Conservation (phyloP, 2,329 filamentous ascomycete species). For the Zalaria sp. region DNA sequence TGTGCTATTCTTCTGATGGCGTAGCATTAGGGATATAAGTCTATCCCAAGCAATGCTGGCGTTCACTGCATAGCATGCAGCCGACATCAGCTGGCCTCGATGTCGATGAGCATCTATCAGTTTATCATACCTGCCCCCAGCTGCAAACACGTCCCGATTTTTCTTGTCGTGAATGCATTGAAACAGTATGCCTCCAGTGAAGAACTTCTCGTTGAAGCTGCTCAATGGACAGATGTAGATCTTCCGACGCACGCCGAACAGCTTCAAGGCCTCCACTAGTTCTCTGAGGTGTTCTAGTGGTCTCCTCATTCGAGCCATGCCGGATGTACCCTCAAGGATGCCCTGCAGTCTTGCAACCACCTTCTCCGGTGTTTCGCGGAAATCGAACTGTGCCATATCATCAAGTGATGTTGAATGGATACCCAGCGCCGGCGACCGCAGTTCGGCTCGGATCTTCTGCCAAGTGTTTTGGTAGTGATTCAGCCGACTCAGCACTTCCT, state of each 20-base stretch:
- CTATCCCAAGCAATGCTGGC: constrained; percentile 85
- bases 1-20: constrained; percentile 31
- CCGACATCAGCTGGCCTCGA: constrained; percentile 25
- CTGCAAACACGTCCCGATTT: constrained; percentile 70
- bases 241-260: constrained; percentile 61
- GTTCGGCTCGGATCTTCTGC: constrained; percentile 67
- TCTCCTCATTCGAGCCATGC: constrained; percentile 15
- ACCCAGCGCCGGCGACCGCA: constrained; percentile 68
- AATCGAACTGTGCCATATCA: constrained; percentile 82
- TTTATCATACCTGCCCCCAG: constrained; percentile 83
- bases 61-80: constrained; percentile 63
- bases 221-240: constrained; percentile 74
- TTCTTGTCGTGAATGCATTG: constrained; percentile 82
- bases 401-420: constrained; percentile 82
- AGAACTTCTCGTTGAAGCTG: constrained; percentile 86
- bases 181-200: constrained; percentile 72
- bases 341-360: constrained; percentile 49
- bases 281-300: constrained; percentile 57
- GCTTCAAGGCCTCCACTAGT: constrained; percentile 62
- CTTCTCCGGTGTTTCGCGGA: constrained; percentile 62
- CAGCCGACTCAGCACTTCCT: constrained; percentile 73
- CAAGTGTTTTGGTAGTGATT: constrained; percentile 71
- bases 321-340: constrained; percentile 34
- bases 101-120: constrained; percentile 74
- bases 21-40: constrained; percentile 24